Evolutionary conservation across 2,329 filamentous ascomycete genomes (phyloP).

Genomic region (Fusarium nurragi): DNA sequence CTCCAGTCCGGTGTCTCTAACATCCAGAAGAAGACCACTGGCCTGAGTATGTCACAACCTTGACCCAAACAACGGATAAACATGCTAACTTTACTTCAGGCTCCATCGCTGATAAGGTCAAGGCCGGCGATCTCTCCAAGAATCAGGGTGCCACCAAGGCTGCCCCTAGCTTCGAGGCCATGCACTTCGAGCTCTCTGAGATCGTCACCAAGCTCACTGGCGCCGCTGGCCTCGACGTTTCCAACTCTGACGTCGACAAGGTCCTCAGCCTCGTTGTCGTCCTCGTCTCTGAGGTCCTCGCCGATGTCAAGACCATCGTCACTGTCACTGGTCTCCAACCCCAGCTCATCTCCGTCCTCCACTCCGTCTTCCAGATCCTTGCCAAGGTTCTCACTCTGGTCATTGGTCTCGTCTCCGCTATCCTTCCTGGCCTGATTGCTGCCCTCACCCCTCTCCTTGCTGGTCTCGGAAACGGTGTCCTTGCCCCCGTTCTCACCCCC

Average conservation of each 20-base stretch:
- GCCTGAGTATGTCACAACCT: not conserved
- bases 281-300: slow-evolving; percentile 35
- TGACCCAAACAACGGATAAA: fast-evolving
- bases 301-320: slow-evolving; percentile 40
- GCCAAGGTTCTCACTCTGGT: slow-evolving; percentile 40
- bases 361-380: slow-evolving; percentile 44
- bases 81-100: not conserved
- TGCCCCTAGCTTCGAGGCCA: slow-evolving; percentile 21
- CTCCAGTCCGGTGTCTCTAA: not conserved
- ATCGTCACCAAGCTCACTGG: slow-evolving; percentile 40
- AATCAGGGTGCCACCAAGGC: slow-evolving; percentile 29
- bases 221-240: slow-evolving; percentile 34
- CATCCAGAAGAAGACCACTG: slow-evolving; percentile 18
- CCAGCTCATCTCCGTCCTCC: slow-evolving; percentile 41
- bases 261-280: slow-evolving; percentile 36
- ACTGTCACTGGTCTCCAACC: slow-evolving; percentile 39
- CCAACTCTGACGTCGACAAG: slow-evolving; percentile 38
- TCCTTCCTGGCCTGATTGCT: slow-evolving; percentile 42
- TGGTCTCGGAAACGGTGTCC: slow-evolving; percentile 38
- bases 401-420: slow-evolving; percentile 34
- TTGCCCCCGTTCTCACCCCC: slow-evolving; percentile 43
- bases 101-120: slow-evolving; percentile 35
- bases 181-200: slow-evolving; percentile 37
- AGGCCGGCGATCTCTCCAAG: slow-evolving; percentile 37
- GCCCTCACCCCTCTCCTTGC: slow-evolving; percentile 43